These are phyloP conservation scores for Sporobolomyces pararoseus DNA, from an alignment of 768 basidiomycete species.

Conservation along the genomic window DNA sequence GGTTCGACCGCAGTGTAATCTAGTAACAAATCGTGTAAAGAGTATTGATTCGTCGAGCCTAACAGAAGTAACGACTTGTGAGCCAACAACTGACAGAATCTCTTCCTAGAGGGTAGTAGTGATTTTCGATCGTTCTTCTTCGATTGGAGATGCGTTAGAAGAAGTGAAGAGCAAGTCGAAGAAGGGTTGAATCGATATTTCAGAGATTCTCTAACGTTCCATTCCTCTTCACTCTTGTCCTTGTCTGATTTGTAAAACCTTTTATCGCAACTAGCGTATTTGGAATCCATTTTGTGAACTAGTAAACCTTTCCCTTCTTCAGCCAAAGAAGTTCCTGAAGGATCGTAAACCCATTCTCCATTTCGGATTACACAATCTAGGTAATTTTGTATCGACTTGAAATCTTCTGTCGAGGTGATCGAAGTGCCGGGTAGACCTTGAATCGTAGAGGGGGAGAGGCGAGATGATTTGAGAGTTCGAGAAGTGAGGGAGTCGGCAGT, in stretches of 20 bases:
- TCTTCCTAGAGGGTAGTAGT: constrained; percentile 10
- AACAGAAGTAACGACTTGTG: constrained; percentile 44
- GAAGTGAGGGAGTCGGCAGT: not conserved
- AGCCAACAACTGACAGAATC: constrained; percentile 41
- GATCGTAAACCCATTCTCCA: constrained; percentile 43
- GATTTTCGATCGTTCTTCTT: not conserved
- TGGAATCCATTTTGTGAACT: constrained; percentile 44
- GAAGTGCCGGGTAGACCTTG: constrained; percentile 42
- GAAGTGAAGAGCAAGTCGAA: not conserved
- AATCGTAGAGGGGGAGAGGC: not conserved
- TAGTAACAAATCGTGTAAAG: constrained; percentile 45
- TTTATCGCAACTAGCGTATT: constrained; percentile 43
- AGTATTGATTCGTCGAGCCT: constrained; percentile 44
- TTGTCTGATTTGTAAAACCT: constrained; percentile 40
- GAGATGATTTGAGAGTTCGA: not conserved
- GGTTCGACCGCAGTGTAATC: constrained; percentile 40
- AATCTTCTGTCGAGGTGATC: constrained; percentile 23
- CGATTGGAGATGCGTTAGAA: not conserved
- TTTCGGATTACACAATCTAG: constrained; percentile 39
- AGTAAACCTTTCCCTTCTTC: constrained; percentile 13
- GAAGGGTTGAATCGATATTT: constrained; percentile 43
- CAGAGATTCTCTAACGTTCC: constrained; percentile 43
- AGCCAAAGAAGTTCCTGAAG: constrained; percentile 15
- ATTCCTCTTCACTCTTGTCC: not conserved
- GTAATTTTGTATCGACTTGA: constrained; percentile 34